Conservation (phyloP, 495 filamentous ascomycete genomes). For the Annulohypoxylon moriforme region DNA sequence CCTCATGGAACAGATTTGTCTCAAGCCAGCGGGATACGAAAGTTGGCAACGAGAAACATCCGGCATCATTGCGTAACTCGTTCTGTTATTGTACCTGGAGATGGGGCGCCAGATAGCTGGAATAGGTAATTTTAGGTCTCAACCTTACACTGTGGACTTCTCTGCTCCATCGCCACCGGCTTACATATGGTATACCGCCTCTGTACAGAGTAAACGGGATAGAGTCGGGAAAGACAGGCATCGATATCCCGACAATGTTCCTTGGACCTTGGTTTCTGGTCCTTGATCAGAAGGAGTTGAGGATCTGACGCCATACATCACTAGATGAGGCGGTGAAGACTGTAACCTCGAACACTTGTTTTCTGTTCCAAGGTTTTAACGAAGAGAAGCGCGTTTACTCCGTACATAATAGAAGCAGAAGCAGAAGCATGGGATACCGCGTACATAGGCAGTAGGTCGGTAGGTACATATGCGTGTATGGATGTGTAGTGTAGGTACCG, state of each 20-base stretch:
- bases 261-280: too few relatives aligned
- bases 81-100: conserved; percentile 16
- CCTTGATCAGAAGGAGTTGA: conserved; percentile 2
- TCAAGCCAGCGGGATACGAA: conserved; percentile 35
- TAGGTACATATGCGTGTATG: conserved; percentile 7
- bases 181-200: neutral
- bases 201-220: neutral
- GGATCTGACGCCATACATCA: conserved; percentile 15
- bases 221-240: neutral
- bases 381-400: conserved; percentile 1
- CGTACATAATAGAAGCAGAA: conserved; percentile 9
- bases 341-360: conserved; percentile 5
- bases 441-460: too few relatives aligned
- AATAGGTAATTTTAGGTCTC: conserved; percentile 13
- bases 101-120: conserved; percentile 11
- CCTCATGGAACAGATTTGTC: conserved; percentile 44
- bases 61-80: conserved; percentile 38
- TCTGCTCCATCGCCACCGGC: conserved; percentile 14
- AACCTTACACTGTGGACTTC: conserved; percentile 16
- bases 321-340: neutral
- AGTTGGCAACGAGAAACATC: conserved; percentile 39
- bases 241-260: conserved; percentile 3
- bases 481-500: neutral
- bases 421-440: too few relatives aligned
- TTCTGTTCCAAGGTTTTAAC: neutral